A percentile compares a stretch with the other conserved stretches of the same genome.
These are phyloP conservation scores for Pyrrhoderma noxium DNA, from an alignment of 1,284 basidiomycete genomes.

Conservation along the genomic window DNA sequence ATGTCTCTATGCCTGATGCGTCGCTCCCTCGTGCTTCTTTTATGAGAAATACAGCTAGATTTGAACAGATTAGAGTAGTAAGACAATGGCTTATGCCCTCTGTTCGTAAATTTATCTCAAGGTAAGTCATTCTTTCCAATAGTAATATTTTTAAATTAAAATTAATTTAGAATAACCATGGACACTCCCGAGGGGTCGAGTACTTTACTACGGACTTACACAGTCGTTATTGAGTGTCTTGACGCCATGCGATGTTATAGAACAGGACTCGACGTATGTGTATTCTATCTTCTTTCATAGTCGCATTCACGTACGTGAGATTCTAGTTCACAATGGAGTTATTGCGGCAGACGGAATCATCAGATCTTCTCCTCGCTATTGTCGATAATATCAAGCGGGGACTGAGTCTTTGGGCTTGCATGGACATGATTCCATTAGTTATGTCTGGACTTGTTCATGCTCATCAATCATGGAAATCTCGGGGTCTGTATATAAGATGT, in stretches of 20 bases:
- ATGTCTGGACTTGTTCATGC: conserved; percentile 52
- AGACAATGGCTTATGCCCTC: conserved; percentile 64
- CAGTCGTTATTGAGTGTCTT: conserved; percentile 52
- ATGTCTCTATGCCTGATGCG: conserved; percentile 8
- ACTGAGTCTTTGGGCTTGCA: conserved; percentile 66
- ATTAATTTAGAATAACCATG: conserved; percentile 1
- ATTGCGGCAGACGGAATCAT: conserved; percentile 42
- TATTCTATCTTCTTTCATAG: not conserved
- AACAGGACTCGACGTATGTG: conserved; percentile 56
- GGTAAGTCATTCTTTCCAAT: not conserved
- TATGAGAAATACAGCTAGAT: conserved; percentile 49
- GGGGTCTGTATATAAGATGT: conserved; percentile 54
- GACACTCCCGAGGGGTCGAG: conserved; percentile 3
- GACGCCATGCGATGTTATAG: conserved; percentile 55
- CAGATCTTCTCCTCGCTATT: conserved; percentile 49
- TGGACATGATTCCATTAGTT: conserved; percentile 54
- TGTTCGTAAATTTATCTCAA: conserved; percentile 38
- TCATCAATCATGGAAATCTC: conserved; percentile 54
- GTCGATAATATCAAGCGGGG: conserved; percentile 62
- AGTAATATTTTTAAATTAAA: too few species aligned
- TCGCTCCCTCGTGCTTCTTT: conserved; percentile 15
- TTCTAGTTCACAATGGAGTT: conserved; percentile 52
- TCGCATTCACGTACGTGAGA: conserved; percentile 7
- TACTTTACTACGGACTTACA: conserved; percentile 44
- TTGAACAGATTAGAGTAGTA: conserved; percentile 61